Evolutionary conservation across 2,329 filamentous ascomycete genomes (phyloP).

Genomic region (Fusarium hostae): DNA sequence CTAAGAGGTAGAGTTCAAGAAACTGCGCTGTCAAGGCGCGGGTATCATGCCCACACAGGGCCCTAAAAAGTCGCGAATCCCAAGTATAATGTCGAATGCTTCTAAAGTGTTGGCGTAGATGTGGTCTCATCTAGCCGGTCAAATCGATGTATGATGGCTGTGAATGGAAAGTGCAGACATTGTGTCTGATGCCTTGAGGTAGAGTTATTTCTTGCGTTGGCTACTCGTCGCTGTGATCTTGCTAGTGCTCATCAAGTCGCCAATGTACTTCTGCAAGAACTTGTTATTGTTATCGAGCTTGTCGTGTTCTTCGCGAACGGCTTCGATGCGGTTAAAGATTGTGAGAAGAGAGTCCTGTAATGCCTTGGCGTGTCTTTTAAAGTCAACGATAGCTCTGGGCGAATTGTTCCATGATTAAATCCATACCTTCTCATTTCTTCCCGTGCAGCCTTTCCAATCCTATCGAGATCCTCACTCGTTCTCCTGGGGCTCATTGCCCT

Average conservation of each 20-base stretch:
- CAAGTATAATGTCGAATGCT: slow-evolving; percentile 28
- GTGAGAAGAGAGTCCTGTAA: slow-evolving; percentile 90
- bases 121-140: slow-evolving; percentile 9
- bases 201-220: slow-evolving; percentile 63
- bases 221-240: slow-evolving; percentile 72
- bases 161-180: not conserved
- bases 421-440: slow-evolving; percentile 69
- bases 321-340: slow-evolving; percentile 93
- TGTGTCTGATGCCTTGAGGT: not conserved
- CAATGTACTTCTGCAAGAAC: slow-evolving; percentile 97
- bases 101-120: slow-evolving; percentile 20
- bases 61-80: slow-evolving; percentile 39
- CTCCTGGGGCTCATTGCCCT: slow-evolving; percentile 93
- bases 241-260: slow-evolving; percentile 90
- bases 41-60: slow-evolving; percentile 47
- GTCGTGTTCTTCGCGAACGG: slow-evolving; percentile 93
- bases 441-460: slow-evolving; percentile 84
- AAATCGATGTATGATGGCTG: slow-evolving; percentile 9
- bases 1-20: slow-evolving; percentile 25
- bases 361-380: slow-evolving; percentile 81
- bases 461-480: slow-evolving; percentile 90
- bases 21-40: slow-evolving; percentile 42
- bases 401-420: not conserved
- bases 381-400: slow-evolving; percentile 20
- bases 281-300: slow-evolving; percentile 97